Conservation (phyloP, 495 filamentous ascomycete genomes). For the Sabuloglossum arenarium region DNA sequence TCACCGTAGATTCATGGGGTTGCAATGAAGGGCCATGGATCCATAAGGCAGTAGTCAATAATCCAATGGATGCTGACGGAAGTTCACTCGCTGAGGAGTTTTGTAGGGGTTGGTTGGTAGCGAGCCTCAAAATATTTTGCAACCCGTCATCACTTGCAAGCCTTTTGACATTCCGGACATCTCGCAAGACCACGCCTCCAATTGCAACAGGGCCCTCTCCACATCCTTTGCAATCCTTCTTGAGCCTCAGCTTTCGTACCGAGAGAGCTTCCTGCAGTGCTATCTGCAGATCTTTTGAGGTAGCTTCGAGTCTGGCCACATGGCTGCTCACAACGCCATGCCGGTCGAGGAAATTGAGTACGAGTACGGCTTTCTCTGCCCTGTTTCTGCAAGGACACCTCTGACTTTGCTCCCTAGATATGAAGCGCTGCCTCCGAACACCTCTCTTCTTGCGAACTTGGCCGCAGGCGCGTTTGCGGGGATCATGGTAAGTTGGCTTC, state of each 20-base stretch:
- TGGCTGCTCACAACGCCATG: constrained; percentile 20
- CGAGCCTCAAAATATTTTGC: constrained; percentile 1
- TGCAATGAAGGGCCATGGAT: neutral
- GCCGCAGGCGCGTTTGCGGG: constrained; percentile 88
- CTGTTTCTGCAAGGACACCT: neutral
- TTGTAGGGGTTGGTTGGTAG: neutral
- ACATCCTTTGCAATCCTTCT: neutral
- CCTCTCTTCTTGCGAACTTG: constrained; percentile 21
- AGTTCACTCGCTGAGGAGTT: too few species aligned
- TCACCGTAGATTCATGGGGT: neutral
- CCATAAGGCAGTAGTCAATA: too few species aligned
- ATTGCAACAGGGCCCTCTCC: neutral
- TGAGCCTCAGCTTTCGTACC: neutral
- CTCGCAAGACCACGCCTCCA: neutral
- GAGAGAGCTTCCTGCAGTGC: constrained; percentile 5
- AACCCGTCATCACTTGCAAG: neutral
- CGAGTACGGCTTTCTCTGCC: neutral
- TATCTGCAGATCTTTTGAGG: neutral
- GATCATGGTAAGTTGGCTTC: constrained; percentile 51
- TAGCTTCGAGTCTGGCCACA: neutral
- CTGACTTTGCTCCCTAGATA: constrained; percentile 27
- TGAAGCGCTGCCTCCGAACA: constrained; percentile 37
- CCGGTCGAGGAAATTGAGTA: constrained; percentile 27
- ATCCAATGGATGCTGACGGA: neutral
- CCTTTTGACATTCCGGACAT: neutral